A percentile compares a stretch with the other conserved stretches of the same genome.
Evolutionary conservation across 345 rosid genomes (phyloP).

Genomic region (Nephelium lappaceum): DNA sequence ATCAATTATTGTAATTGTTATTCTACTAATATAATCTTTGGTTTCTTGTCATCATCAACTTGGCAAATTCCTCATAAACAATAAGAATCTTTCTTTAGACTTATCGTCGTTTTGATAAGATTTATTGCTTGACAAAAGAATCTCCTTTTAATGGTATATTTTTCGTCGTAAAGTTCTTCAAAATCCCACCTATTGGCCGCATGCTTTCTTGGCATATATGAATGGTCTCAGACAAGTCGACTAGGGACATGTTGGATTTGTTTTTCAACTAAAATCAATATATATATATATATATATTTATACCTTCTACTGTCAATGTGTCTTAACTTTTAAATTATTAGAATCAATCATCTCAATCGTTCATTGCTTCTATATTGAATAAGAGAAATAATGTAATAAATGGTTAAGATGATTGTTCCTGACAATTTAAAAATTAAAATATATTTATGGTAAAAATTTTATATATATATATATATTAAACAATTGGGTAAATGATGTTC

Average conservation of each 20-base stretch:
- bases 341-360: too few species aligned
- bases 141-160: neutral
- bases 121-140: neutral
- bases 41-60: constrained; percentile 37
- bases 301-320: too few species aligned
- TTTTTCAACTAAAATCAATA: too few species aligned
- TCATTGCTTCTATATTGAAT: too few species aligned
- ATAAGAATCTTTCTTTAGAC: constrained; percentile 19
- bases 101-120: neutral
- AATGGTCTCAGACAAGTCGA: neutral
- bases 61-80: constrained; percentile 24
- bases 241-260: neutral
- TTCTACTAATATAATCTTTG: neutral
- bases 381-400: too few species aligned
- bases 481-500: too few species aligned
- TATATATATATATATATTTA: too few species aligned
- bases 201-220: neutral
- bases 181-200: neutral
- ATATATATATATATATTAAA: too few species aligned
- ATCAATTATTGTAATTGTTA: constrained; percentile 11
- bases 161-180: neutral
- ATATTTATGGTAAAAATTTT: too few species aligned
- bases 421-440: too few species aligned
- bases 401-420: too few species aligned
- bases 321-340: too few species aligned